Base-by-base conservation (phyloP, 2,329 filamentous ascomycete genomes). In the Karstenula rhodostoma region DNA sequence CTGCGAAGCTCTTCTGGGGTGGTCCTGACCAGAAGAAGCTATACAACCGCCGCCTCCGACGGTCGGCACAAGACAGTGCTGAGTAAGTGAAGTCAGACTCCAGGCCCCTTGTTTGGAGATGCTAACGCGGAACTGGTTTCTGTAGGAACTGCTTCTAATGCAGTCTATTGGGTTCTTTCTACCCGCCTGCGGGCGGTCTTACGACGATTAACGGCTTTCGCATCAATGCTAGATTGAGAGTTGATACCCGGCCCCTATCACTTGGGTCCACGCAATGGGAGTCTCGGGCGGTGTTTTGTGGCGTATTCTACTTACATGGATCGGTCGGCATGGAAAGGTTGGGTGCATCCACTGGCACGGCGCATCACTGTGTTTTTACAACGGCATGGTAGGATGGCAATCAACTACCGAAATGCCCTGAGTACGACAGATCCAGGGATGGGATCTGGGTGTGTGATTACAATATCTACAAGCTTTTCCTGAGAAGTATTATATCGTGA, bases 1-100 rank as follows among this genome's bases (percentile, higher is more conserved):
- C 94, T 2, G 89, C 91, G 43, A 92, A 89, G 76, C 82, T 98
- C 48, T 95, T 90, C 73, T 99, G 95, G 94, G 93, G 93, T 3
- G 84, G 84, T 4, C 79, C 86, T 0, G 90, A 93, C 2, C 90
- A 94, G 56, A 91, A 91, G 74, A 97, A 94, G 79, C 80, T 87
- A 66, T 98, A 98, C 80, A 93, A 91, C 70, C 87, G 94, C 56
- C 87, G 88, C 62, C 83, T 98, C 63, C 87, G 94, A 56, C 86
- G 92, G 69, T 91, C 91, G 10, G 91, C 95, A 3, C 90, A 83
- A 68, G 81, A 82, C 50, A 83, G 81, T 65, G 75, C 78, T 63
- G 82, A 84, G 78, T 81, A 68, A 70, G 77, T 71, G 13, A 44
- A 15, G 8, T 35, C 32, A 7, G 4, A 22, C n/a, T 17, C 17